A percentile compares a stretch with the other conserved stretches of the same genome.
phyloP scores from a whole-genome alignment of 768 basidiomycete genomes.

The Neoboletus magnificus region DNA sequence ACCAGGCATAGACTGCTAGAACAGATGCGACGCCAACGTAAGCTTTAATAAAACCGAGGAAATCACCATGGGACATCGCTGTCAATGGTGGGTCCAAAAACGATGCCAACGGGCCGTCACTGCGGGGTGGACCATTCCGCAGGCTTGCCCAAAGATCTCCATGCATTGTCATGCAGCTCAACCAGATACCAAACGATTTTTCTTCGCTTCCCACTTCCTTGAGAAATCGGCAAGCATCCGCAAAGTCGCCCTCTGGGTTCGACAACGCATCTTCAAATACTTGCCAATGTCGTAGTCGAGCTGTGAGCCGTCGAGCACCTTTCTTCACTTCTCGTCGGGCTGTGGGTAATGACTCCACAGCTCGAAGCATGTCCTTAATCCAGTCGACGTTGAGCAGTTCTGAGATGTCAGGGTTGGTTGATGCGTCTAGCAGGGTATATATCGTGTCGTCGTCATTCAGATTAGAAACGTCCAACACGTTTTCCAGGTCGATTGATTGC shows the following conservation, averaged over 20 bases:
- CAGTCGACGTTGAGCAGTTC: slow-evolving; percentile 42
- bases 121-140: slow-evolving; percentile 11
- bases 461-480: slow-evolving; percentile 51
- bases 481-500: slow-evolving; percentile 54
- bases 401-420: slow-evolving; percentile 63
- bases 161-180: slow-evolving; percentile 65
- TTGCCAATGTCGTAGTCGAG: slow-evolving; percentile 57
- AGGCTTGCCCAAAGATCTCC: slow-evolving; percentile 40
- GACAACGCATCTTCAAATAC: slow-evolving; percentile 59
- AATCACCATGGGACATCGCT: slow-evolving; percentile 48
- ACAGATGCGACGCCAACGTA: slow-evolving; percentile 66
- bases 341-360: slow-evolving; percentile 27
- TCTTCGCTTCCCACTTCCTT: slow-evolving; percentile 64
- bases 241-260: slow-evolving; percentile 49
- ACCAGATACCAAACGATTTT: slow-evolving; percentile 67
- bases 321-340: slow-evolving; percentile 40
- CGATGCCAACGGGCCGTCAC: slow-evolving; percentile 35
- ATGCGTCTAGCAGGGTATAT: slow-evolving; percentile 58
- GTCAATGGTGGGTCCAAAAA: slow-evolving; percentile 34
- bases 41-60: slow-evolving; percentile 61
- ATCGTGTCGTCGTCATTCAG: slow-evolving; percentile 54
- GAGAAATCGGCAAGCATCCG: slow-evolving; percentile 46
- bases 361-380: slow-evolving; percentile 23
- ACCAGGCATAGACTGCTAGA: slow-evolving; percentile 73
- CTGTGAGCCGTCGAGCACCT: slow-evolving; percentile 46